Percentiles rank a stretch among this genome's conserved stretches.
Evolutionary conservation across 2,329 filamentous ascomycete species (phyloP).

Genomic region (Macrophomina tecta): DNA sequence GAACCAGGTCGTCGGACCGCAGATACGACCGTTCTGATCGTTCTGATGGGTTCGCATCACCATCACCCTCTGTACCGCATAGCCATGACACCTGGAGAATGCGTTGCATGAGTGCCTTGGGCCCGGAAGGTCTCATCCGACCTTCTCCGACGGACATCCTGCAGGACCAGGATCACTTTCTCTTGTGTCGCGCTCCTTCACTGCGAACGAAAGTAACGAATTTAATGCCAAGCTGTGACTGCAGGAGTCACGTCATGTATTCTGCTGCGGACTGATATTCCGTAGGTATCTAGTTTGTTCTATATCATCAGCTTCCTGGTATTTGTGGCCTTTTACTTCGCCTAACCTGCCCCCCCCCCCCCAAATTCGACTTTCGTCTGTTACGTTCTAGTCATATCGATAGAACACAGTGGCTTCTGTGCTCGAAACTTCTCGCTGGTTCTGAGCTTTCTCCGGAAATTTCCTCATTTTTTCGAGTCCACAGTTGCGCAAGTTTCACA

Average conservation of each 20-base stretch:
- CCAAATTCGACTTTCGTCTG: background rate
- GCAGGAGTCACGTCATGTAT: slow-evolving; percentile 17
- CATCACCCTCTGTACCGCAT: background rate
- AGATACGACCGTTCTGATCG: slow-evolving; percentile 25
- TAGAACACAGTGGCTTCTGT: background rate
- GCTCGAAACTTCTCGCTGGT: background rate
- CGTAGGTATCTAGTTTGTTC: slow-evolving; percentile 26
- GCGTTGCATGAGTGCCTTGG: slow-evolving; percentile 4
- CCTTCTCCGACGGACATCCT: background rate
- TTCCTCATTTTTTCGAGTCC: background rate
- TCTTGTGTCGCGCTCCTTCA: slow-evolving; percentile 7
- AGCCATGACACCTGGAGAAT: background rate
- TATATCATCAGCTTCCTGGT: slow-evolving; percentile 18
- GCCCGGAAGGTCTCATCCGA: background rate
- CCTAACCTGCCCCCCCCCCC: background rate
- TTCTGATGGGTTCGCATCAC: background rate
- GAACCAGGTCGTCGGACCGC: slow-evolving; percentile 13
- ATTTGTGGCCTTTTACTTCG: background rate
- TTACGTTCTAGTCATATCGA: background rate
- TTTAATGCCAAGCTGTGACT: slow-evolving; percentile 18
- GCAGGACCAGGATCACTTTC: slow-evolving; percentile 17
- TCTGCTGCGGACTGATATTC: slow-evolving; percentile 15
- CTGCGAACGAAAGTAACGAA: slow-evolving; percentile 23
- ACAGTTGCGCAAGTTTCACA: slow-evolving; percentile 12
- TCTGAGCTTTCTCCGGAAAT: background rate